A percentile compares a stretch with the other conserved stretches of the same genome.
phyloP scores from a whole-genome alignment of 2,329 filamentous ascomycete species.

The Sarocladium oryzae region DNA sequence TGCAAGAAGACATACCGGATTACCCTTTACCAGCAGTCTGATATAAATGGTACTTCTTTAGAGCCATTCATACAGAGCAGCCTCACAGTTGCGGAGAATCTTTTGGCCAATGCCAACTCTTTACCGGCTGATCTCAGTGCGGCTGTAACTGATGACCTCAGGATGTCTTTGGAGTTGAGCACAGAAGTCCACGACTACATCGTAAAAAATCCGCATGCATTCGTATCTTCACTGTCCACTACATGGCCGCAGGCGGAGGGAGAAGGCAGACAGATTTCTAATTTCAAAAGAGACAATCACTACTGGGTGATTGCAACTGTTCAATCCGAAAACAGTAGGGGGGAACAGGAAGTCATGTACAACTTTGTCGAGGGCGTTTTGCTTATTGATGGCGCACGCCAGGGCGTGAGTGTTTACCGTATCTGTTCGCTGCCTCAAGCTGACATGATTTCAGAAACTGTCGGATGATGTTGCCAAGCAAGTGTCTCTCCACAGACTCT shows the following conservation, averaged over 20 bases:
- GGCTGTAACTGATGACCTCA: constrained; percentile 12
- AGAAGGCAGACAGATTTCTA: background rate
- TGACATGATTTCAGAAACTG: background rate
- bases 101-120: constrained; percentile 13
- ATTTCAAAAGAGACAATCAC: background rate
- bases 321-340: background rate
- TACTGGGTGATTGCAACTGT: background rate
- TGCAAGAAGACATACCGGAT: constrained; percentile 35
- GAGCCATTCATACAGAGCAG: constrained; percentile 17
- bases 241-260: background rate
- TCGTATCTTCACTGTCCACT: background rate
- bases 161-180: constrained; percentile 46
- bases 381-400: background rate
- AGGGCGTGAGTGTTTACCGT: background rate
- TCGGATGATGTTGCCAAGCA: background rate
- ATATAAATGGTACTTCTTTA: constrained; percentile 7
- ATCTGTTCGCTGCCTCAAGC: background rate
- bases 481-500: background rate
- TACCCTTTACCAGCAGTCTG: background rate
- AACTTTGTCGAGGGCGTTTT: background rate
- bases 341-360: background rate
- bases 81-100: constrained; percentile 21
- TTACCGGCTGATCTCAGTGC: constrained; percentile 11
- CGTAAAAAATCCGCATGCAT: background rate
- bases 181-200: background rate